These are phyloP conservation scores for Pythium coloratum DNA, from an alignment of 352 stramenopile species.

Conservation along the genomic window DNA sequence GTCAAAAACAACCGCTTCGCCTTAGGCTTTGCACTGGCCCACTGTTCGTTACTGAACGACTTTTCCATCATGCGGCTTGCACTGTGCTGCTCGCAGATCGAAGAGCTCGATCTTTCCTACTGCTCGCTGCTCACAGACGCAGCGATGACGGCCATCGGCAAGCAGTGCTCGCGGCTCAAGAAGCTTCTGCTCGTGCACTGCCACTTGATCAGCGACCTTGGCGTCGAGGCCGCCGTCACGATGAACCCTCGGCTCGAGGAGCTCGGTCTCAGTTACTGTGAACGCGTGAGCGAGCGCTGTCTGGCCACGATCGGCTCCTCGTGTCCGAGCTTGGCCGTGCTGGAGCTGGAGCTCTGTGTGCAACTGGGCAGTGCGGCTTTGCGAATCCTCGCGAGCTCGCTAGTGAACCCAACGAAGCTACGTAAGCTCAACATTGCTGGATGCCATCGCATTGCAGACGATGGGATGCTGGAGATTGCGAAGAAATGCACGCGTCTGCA, in stretches of 20 bases:
- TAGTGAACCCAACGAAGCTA: constrained; percentile 52
- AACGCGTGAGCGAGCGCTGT: constrained; percentile 63
- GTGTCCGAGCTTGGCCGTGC: constrained; percentile 37
- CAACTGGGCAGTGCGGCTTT: constrained; percentile 58
- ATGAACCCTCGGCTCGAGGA: constrained; percentile 52
- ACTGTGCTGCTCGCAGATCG: constrained; percentile 60
- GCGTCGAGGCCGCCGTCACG: constrained; percentile 64
- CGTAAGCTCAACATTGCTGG: constrained; percentile 71
- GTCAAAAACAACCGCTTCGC: constrained; percentile 56
- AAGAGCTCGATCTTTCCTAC: constrained; percentile 78
- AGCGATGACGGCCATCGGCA: constrained; percentile 44
- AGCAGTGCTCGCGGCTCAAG: constrained; percentile 53
- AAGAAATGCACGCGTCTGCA: constrained; percentile 58
- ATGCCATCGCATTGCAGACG: constrained; percentile 76
- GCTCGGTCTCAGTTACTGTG: constrained; percentile 63
- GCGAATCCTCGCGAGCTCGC: constrained; percentile 48
- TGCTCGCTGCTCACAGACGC: constrained; percentile 64
- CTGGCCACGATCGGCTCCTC: constrained; percentile 52
- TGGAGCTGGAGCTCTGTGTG: constrained; percentile 69
- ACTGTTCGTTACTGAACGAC: constrained; percentile 45
- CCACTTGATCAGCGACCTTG: constrained; percentile 72
- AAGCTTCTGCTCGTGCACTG: constrained; percentile 44
- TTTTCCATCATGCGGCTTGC: constrained; percentile 40
- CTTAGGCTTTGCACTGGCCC: constrained; percentile 37
- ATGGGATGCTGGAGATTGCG: constrained; percentile 70